Evolutionary conservation across 2,329 filamentous ascomycete species (phyloP).

Genomic region (Aureobasidium sp.): DNA sequence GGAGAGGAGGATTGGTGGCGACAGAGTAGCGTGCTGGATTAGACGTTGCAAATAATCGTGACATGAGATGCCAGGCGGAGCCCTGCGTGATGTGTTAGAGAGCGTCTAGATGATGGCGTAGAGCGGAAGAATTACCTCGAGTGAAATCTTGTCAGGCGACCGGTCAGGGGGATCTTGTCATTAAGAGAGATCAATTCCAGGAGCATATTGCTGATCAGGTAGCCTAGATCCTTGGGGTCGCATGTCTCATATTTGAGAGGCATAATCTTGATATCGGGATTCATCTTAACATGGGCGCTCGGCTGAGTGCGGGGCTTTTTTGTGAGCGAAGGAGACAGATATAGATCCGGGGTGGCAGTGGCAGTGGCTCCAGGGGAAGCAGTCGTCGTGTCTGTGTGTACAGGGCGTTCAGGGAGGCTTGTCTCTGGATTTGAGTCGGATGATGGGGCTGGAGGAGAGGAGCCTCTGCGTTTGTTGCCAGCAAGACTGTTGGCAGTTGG

Average conservation of each 20-base stretch:
- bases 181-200: conserved; percentile 92
- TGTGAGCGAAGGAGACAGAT: background rate
- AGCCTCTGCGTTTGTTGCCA: conserved; percentile 23
- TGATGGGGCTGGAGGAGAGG: conserved; percentile 27
- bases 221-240: conserved; percentile 75
- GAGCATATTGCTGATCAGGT: conserved; percentile 90
- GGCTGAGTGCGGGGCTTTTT: conserved; percentile 27
- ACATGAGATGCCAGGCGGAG: conserved; percentile 87
- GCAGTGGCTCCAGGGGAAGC: background rate
- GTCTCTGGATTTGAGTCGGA: conserved; percentile 20
- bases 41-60: conserved; percentile 87
- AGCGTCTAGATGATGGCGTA: background rate
- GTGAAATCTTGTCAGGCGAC: conserved; percentile 87
- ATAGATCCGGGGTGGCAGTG: background rate
- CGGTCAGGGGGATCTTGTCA: conserved; percentile 77
- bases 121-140: conserved; percentile 59
- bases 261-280: conserved; percentile 47
- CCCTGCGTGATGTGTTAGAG: conserved; percentile 34
- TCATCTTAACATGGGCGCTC: conserved; percentile 32
- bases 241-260: conserved; percentile 75
- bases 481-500: conserved; percentile 30
- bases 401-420: background rate
- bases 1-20: conserved; percentile 86
- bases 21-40: conserved; percentile 87
- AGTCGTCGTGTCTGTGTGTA: background rate